Conservation (phyloP, 2,329 filamentous ascomycete genomes). For the Microcyclosporella mali region DNA sequence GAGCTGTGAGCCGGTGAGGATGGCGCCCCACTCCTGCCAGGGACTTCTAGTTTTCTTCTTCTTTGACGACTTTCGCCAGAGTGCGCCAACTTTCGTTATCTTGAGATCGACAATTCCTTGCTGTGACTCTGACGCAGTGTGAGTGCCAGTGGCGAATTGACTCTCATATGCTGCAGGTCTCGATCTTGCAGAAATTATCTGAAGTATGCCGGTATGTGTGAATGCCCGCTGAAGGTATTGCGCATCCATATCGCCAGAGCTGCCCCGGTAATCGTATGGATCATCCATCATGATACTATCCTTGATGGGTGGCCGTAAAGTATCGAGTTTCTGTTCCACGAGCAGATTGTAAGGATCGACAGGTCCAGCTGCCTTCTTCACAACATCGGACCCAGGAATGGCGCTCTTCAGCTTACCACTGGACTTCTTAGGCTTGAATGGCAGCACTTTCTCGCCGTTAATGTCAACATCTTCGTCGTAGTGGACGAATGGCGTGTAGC, state of each 20-base stretch:
- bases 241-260: constrained; percentile 67
- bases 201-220: constrained; percentile 82
- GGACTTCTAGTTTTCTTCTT: constrained; percentile 93
- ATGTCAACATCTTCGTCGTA: constrained; percentile 88
- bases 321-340: constrained; percentile 78
- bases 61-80: constrained; percentile 92
- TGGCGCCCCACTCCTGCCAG: constrained; percentile 98
- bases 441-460: constrained; percentile 65
- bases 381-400: constrained; percentile 51
- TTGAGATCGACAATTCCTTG: constrained; percentile 96
- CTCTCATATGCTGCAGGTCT: constrained; percentile 92
- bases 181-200: constrained; percentile 91
- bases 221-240: constrained; percentile 81
- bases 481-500: constrained; percentile 96
- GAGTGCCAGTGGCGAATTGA: constrained; percentile 40
- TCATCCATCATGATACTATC: constrained; percentile 93
- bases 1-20: constrained; percentile 91
- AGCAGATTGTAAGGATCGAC: constrained; percentile 95
- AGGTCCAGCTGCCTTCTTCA: constrained; percentile 61
- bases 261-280: constrained; percentile 80
- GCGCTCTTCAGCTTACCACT: constrained; percentile 56
- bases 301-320: constrained; percentile 74
- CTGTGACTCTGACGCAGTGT: constrained; percentile 67
- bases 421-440: constrained; percentile 61
- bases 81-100: constrained; percentile 85